phyloP scores from a whole-genome alignment of 139 green algal genomes.

The Marvania coccoides region DNA sequence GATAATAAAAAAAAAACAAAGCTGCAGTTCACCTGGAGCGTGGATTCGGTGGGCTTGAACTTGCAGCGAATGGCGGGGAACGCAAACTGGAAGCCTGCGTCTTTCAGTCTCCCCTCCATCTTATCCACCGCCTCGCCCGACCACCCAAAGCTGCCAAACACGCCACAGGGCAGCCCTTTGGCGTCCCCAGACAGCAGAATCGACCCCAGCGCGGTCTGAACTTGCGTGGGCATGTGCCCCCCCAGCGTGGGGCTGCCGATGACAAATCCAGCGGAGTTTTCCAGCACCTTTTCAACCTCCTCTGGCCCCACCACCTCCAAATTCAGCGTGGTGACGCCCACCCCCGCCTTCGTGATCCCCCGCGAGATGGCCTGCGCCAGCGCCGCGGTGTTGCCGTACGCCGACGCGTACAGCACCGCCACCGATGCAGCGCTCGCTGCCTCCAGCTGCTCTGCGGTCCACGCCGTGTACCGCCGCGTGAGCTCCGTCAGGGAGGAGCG shows the following conservation, averaged over 20 bases:
- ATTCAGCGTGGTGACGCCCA: slow-evolving; percentile 88
- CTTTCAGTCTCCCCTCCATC: slow-evolving; percentile 57
- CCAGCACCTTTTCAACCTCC: slow-evolving; percentile 60
- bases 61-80: slow-evolving; percentile 90
- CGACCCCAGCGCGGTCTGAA: slow-evolving; percentile 66
- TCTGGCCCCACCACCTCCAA: slow-evolving; percentile 66
- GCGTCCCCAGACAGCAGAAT: slow-evolving; percentile 61
- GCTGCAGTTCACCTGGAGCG: too few species aligned
- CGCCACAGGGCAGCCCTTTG: slow-evolving; percentile 70
- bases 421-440: slow-evolving; percentile 26
- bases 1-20: too few species aligned
- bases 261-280: slow-evolving; percentile 66
- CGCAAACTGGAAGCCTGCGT: slow-evolving; percentile 82
- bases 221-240: slow-evolving; percentile 92
- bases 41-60: slow-evolving; percentile 82
- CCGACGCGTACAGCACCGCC: slow-evolving; percentile 85
- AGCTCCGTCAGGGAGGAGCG: slow-evolving; percentile 53
- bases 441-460: slow-evolving; percentile 44
- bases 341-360: slow-evolving; percentile 76
- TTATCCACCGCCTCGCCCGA: slow-evolving; percentile 85
- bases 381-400: slow-evolving; percentile 92
- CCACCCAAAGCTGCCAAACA: slow-evolving; percentile 97
- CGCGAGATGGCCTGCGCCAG: slow-evolving; percentile 82
- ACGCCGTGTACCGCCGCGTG: slow-evolving; percentile 20
- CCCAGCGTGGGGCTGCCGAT: slow-evolving; percentile 90